Evolutionary conservation across 2,329 filamentous ascomycete species (phyloP).

Genomic region (Coniochaeta sp.): DNA sequence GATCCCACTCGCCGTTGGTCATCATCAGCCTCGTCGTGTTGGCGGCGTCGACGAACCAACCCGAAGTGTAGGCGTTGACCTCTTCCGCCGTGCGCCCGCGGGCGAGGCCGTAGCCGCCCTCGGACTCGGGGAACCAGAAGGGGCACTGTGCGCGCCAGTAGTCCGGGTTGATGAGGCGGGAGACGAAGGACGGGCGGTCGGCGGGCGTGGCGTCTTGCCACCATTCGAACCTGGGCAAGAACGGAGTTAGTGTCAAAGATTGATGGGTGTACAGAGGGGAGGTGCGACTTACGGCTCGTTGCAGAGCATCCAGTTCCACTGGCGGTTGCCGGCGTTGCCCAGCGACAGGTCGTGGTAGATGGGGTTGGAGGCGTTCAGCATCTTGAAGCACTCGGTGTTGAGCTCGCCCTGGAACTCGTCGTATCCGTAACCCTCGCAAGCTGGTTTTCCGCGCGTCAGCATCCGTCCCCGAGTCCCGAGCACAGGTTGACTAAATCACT

Average conservation of each 20-base stretch:
- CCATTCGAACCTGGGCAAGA: conserved; percentile 20
- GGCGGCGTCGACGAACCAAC: conserved; percentile 24
- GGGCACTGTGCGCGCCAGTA: conserved; percentile 34
- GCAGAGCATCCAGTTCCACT: conserved; percentile 47
- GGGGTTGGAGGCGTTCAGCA: conserved; percentile 35
- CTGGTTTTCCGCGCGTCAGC: background rate
- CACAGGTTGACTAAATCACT: background rate
- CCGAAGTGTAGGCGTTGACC: conserved; percentile 26
- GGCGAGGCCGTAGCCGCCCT: conserved; percentile 24
- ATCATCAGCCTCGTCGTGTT: conserved; percentile 25
- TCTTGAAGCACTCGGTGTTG: conserved; percentile 36
- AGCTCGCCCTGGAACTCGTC: conserved; percentile 24
- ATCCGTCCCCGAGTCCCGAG: background rate
- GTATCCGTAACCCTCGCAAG: conserved; percentile 37
- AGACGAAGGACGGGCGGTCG: conserved; percentile 29
- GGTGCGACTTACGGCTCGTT: conserved; percentile 29
- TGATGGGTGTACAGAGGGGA: background rate
- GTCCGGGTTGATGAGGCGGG: conserved; percentile 23
- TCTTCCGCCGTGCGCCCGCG: conserved; percentile 18
- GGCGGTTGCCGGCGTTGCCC: conserved; percentile 34
- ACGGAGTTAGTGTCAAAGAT: too few relatives aligned
- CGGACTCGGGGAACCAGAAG: conserved; percentile 30
- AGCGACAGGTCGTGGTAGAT: conserved; percentile 24
- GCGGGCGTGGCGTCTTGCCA: conserved; percentile 36
- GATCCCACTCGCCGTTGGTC: conserved; percentile 28